Percentiles rank a stretch among this genome's conserved stretches.
phyloP scores from a whole-genome alignment of 2,329 filamentous ascomycete genomes.

The Lachnellula subtilissima region DNA sequence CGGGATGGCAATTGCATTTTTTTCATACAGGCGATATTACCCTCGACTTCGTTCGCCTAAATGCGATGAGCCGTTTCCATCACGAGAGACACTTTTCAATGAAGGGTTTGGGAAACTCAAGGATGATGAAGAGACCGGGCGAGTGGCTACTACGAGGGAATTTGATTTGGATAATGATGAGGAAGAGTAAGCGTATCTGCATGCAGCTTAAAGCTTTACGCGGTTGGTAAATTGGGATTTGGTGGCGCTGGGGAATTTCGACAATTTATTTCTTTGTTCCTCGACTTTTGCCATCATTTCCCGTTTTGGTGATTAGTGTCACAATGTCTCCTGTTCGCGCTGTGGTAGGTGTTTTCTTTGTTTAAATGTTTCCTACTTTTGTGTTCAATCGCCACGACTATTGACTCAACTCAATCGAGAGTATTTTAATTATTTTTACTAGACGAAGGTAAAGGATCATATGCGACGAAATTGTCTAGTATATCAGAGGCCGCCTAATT shows the following conservation, averaged over 20 bases:
- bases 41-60: constrained; percentile 47
- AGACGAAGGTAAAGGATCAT: not conserved
- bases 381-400: not conserved
- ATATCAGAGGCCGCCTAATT: too few relatives aligned
- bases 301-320: not conserved
- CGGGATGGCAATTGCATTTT: constrained; percentile 57
- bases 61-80: constrained; percentile 55
- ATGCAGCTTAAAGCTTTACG: not conserved
- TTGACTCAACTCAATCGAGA: not conserved
- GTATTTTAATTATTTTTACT: not conserved
- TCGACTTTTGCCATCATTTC: not conserved
- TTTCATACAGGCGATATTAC: constrained; percentile 63
- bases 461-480: too few relatives aligned
- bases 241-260: not conserved
- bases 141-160: constrained; percentile 11
- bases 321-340: not conserved
- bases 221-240: not conserved
- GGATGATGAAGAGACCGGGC: constrained; percentile 27
- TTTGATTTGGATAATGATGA: constrained; percentile 23
- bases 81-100: constrained; percentile 26
- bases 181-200: constrained; percentile 1
- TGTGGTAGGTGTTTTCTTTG: not conserved
- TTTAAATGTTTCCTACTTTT: not conserved
- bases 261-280: constrained; percentile 1
- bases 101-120: constrained; percentile 31